phyloP scores from a whole-genome alignment of 1,284 basidiomycete species.

The Puccinia hordei region DNA sequence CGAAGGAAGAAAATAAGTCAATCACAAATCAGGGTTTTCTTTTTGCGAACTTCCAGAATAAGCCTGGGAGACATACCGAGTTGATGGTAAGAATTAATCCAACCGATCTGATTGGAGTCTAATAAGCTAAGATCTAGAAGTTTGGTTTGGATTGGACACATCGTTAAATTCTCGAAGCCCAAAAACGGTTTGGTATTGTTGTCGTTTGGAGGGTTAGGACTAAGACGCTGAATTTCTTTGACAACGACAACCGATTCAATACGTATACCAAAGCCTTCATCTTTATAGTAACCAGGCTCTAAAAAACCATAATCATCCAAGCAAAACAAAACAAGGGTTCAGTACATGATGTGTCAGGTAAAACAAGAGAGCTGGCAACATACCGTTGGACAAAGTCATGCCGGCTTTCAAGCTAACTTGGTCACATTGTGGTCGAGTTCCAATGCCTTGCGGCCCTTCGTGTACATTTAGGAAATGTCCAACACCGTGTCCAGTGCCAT shows the following conservation, averaged over 20 bases:
- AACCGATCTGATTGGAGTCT: constrained; percentile 69
- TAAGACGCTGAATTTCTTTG: constrained; percentile 61
- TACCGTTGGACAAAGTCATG: constrained; percentile 87
- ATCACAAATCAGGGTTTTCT: not conserved
- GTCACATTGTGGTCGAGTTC: constrained; percentile 68
- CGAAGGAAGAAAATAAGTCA: constrained; percentile 4
- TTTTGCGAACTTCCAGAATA: not conserved
- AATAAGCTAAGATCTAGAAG: constrained; percentile 73
- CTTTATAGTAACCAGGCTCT: constrained; percentile 89
- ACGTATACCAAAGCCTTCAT: constrained; percentile 87
- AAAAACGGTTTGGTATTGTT: constrained; percentile 78
- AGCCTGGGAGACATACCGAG: not conserved
- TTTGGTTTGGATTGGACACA: constrained; percentile 80
- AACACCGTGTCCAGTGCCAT: constrained; percentile 86
- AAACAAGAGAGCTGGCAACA: constrained; percentile 57
- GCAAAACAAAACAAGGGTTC: not conserved
- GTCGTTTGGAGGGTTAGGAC: constrained; percentile 59
- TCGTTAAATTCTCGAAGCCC: constrained; percentile 79
- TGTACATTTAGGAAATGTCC: constrained; percentile 91
- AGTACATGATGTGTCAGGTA: not conserved
- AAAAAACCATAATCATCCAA: constrained; percentile 60
- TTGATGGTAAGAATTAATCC: constrained; percentile 82
- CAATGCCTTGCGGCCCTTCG: constrained; percentile 88
- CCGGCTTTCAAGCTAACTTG: constrained; percentile 73
- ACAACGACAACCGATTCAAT: constrained; percentile 87